These are phyloP conservation scores for Eutypa lata DNA, from an alignment of 2,329 filamentous ascomycete species.

Conservation along the genomic window DNA sequence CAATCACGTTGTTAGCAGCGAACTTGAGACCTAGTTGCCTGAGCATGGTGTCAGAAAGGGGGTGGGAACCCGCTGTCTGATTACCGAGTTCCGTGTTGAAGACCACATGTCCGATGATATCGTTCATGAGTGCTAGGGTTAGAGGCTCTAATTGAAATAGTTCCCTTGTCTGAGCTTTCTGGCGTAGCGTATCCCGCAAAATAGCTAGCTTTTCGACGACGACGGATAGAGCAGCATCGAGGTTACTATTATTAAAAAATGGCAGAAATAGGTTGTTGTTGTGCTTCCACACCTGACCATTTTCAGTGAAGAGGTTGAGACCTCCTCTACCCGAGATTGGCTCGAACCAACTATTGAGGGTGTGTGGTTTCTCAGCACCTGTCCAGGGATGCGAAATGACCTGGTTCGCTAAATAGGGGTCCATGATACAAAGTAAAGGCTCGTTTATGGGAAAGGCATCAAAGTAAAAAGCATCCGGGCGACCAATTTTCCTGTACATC, in stretches of 20 bases:
- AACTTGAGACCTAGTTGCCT: slow-evolving; percentile 25
- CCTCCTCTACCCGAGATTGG: slow-evolving; percentile 28
- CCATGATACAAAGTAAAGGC: slow-evolving; percentile 25
- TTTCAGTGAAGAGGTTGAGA: slow-evolving; percentile 29
- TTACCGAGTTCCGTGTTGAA: slow-evolving; percentile 29
- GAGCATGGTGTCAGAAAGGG: slow-evolving; percentile 28
- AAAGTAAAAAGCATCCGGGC: slow-evolving; percentile 26
- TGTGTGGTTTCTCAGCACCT: slow-evolving; percentile 23
- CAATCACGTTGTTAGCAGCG: slow-evolving; percentile 20
- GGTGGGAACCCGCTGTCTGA: slow-evolving; percentile 25
- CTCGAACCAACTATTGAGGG: slow-evolving; percentile 26
- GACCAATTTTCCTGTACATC: slow-evolving; percentile 16
- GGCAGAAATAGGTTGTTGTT: slow-evolving; percentile 26
- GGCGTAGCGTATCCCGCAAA: slow-evolving; percentile 22
- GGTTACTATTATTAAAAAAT: slow-evolving; percentile 30
- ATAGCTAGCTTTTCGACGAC: slow-evolving; percentile 26
- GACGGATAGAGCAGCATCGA: slow-evolving; percentile 25
- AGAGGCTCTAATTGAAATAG: slow-evolving; percentile 24
- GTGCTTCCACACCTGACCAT: slow-evolving; percentile 27
- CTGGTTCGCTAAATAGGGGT: slow-evolving; percentile 28
- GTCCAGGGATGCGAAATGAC: slow-evolving; percentile 23
- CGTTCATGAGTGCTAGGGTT: slow-evolving; percentile 28
- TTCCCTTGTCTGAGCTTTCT: slow-evolving; percentile 12
- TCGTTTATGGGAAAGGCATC: slow-evolving; percentile 25
- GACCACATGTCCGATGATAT: slow-evolving; percentile 28